phyloP scores from a whole-genome alignment of 2,329 filamentous ascomycete genomes.

The Xylariaceae sp. region DNA sequence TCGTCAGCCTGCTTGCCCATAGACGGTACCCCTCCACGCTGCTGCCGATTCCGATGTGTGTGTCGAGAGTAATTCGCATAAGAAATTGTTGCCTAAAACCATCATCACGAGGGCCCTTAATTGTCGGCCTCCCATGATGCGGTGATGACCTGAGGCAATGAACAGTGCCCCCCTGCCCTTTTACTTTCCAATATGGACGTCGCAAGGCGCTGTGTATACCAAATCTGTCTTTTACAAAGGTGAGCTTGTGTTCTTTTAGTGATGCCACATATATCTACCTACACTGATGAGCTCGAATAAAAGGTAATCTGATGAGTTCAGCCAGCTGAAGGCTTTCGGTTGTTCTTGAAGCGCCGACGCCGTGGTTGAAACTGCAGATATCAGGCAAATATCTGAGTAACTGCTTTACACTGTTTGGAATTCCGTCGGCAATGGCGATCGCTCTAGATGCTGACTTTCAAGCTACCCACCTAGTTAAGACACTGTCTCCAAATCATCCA shows the following conservation, averaged over 20 bases:
- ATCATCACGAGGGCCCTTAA: constrained; percentile 62
- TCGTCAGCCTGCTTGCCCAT: constrained; percentile 35
- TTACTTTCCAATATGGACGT: neutral
- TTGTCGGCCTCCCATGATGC: constrained; percentile 58
- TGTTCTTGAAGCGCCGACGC: constrained; percentile 4
- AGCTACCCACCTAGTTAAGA: neutral
- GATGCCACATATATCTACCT: neutral
- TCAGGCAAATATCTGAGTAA: constrained; percentile 26
- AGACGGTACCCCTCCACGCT: constrained; percentile 30
- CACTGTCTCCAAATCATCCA: neutral
- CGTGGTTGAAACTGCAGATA: constrained; percentile 31
- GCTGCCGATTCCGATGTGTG: constrained; percentile 49
- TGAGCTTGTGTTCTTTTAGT: constrained; percentile 10
- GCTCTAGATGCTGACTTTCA: constrained; percentile 7
- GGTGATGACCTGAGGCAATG: constrained; percentile 63
- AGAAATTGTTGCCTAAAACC: constrained; percentile 59
- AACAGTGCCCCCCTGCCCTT: constrained; percentile 37
- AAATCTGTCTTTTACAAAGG: neutral
- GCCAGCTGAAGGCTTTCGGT: constrained; percentile 20
- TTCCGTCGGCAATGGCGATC: neutral
- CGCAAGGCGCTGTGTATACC: neutral
- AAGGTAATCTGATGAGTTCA: constrained; percentile 32
- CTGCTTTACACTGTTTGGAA: neutral
- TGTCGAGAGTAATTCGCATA: constrained; percentile 50
- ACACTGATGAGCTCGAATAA: constrained; percentile 28